Conservation (phyloP, 163 green algal species). For the Chlamydomonas reinhardtii region DNA sequence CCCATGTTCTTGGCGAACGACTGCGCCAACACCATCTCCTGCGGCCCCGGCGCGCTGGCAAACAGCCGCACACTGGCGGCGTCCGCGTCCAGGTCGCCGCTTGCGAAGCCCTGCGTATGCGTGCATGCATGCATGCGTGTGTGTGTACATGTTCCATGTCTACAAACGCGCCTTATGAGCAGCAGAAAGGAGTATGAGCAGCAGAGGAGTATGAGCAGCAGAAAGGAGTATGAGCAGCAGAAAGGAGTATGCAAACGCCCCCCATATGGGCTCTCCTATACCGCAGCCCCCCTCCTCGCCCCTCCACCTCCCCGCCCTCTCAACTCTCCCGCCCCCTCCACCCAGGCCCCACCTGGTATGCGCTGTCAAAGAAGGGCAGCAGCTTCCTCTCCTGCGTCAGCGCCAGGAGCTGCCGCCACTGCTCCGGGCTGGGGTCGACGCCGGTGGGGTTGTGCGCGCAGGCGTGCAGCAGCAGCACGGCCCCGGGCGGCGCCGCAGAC, state of each 20-base stretch:
- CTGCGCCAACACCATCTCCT: conserved; percentile 67
- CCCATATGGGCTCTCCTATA: no score
- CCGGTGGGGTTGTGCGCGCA: conserved; percentile 80
- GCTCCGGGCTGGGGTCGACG: conserved; percentile 86
- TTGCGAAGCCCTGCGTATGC: conserved; percentile 86
- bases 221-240: no score
- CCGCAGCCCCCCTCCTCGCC: no score
- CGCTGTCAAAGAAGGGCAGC: conserved; percentile 93
- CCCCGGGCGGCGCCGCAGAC: conserved; percentile 32
- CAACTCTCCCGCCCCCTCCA: neutral
- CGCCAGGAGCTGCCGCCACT: conserved; percentile 71
- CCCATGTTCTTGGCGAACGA: conserved; percentile 94
- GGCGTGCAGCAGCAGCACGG: conserved; percentile 60
- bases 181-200: no score
- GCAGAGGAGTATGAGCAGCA: no score
- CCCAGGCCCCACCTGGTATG: conserved; percentile 79
- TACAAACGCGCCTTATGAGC: no score
- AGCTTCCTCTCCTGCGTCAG: conserved; percentile 74
- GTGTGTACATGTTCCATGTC: no score
- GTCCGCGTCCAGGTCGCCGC: conserved; percentile 84
- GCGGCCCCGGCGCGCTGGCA: conserved; percentile 41
- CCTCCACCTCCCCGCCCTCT: neutral
- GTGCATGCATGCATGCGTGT: neutral
- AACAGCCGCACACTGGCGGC: conserved; percentile 85
- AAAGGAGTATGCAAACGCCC: no score